Evolutionary conservation across 352 stramenopile genomes (phyloP).

Genomic region (Pythium guiyangense): DNA sequence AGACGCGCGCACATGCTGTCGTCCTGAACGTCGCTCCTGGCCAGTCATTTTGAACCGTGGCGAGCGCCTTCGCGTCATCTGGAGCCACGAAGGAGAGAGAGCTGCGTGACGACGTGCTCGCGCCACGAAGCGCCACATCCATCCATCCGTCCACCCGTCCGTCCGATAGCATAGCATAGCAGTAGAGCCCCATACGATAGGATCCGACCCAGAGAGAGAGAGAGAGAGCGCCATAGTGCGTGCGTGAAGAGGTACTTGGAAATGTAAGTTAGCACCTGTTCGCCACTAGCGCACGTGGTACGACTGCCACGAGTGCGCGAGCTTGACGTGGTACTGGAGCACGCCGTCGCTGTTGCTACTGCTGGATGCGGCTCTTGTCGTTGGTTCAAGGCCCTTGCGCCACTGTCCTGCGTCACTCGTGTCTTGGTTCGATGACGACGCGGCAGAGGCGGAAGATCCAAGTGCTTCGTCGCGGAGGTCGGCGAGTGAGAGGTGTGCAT

Average conservation of each 20-base stretch:
- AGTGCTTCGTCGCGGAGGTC: constrained; percentile 17
- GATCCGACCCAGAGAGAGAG: constrained; percentile 1
- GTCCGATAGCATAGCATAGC: background rate
- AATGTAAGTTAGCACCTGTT: background rate
- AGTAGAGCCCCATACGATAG: background rate
- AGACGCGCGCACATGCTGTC: background rate
- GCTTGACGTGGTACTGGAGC: constrained; percentile 57
- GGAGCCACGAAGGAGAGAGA: too few species aligned
- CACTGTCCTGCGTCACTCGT: constrained; percentile 7
- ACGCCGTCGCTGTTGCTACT: constrained; percentile 12
- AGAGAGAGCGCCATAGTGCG: too few species aligned
- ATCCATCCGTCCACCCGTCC: background rate
- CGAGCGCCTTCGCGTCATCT: too few species aligned
- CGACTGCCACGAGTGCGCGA: constrained; percentile 56
- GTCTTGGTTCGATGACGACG: constrained; percentile 3
- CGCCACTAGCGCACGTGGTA: constrained; percentile 7
- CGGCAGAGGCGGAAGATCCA: background rate
- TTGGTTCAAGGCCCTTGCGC: constrained; percentile 1
- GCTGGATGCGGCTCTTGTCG: background rate
- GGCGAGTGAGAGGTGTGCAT: constrained; percentile 17
- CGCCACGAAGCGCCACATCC: background rate
- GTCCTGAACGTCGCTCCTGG: background rate
- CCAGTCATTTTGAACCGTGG: too few species aligned
- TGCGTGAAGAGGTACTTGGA: too few species aligned
- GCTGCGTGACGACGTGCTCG: too few species aligned